Percentiles rank a stretch among this genome's conserved stretches.
These are phyloP conservation scores for Paramecium sexaurelia DNA, from an alignment of 73 alveolate genomes.

Conservation along the genomic window DNA sequence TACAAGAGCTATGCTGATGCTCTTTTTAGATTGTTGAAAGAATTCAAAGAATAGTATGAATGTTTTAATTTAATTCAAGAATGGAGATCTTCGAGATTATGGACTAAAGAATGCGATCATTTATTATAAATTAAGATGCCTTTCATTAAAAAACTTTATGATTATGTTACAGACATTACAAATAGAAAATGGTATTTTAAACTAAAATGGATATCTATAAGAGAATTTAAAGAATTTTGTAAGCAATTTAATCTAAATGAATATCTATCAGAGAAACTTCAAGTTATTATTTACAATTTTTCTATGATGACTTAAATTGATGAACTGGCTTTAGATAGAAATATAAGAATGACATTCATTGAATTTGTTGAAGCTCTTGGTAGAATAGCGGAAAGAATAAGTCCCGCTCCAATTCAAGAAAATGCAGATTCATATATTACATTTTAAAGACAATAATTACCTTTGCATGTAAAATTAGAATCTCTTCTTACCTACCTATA, in stretches of 20 bases:
- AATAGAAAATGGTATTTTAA: conserved; percentile 28
- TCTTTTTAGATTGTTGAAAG: conserved; percentile 62
- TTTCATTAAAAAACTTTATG: conserved; percentile 69
- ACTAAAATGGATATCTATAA: conserved; percentile 69
- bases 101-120: conserved; percentile 72
- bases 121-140: conserved; percentile 58
- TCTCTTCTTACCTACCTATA: conserved; percentile 38
- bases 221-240: conserved; percentile 78
- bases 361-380: conserved; percentile 86
- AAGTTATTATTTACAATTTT: conserved; percentile 77
- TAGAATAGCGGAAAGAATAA: conserved; percentile 75
- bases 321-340: conserved; percentile 79
- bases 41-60: conserved; percentile 37
- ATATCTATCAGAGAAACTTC: conserved; percentile 74
- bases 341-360: conserved; percentile 72
- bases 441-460: neutral
- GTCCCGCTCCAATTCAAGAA: conserved; percentile 62
- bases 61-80: conserved; percentile 24
- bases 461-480: conserved; percentile 62
- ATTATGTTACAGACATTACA: conserved; percentile 25
- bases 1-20: conserved; percentile 67
- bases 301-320: conserved; percentile 84
- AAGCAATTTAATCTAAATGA: conserved; percentile 69
- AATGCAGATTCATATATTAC: neutral
- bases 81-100: conserved; percentile 73